A percentile compares a stretch with the other conserved stretches of the same genome.
These are phyloP conservation scores for Suillus occidentalis DNA, from an alignment of 768 basidiomycete genomes.

Conservation along the genomic window DNA sequence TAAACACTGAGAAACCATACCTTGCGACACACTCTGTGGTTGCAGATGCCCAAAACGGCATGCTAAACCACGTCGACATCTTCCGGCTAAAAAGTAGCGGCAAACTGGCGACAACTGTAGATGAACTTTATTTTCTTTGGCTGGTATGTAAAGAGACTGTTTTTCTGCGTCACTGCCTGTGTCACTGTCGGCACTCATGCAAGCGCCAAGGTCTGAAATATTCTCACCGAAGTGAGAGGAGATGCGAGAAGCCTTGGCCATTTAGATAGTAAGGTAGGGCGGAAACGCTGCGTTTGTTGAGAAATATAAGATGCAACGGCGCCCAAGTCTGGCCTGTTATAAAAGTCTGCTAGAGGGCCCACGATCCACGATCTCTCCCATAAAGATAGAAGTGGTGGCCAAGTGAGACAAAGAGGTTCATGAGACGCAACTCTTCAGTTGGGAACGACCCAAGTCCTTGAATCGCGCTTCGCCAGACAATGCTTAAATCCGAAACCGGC, in stretches of 20 bases:
- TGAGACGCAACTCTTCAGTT: conserved; percentile 19
- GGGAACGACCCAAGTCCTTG: conserved; percentile 13
- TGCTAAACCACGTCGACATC: conserved; percentile 28
- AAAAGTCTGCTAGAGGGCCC: no score
- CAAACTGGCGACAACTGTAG: conserved; percentile 10
- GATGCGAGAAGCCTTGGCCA: background rate
- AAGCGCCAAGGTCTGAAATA: background rate
- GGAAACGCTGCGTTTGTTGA: background rate
- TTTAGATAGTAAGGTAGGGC: background rate
- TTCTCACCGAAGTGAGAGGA: background rate
- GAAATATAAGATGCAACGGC: background rate
- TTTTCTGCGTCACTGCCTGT: no score
- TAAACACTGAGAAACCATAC: background rate
- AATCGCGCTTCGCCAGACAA: conserved; percentile 27
- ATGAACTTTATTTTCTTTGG: background rate
- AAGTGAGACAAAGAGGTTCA: conserved; percentile 5
- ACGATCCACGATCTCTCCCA: background rate
- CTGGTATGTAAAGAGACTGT: background rate
- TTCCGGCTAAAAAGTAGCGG: conserved; percentile 26
- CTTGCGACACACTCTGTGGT: background rate
- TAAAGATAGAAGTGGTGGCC: conserved; percentile 12
- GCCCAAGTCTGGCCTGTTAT: background rate
- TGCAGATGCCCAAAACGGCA: conserved; percentile 28
- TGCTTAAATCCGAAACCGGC: conserved; percentile 37
- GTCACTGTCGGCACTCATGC: background rate